phyloP scores from a whole-genome alignment of 495 filamentous ascomycete species.

The Chaetomium fimeti region DNA sequence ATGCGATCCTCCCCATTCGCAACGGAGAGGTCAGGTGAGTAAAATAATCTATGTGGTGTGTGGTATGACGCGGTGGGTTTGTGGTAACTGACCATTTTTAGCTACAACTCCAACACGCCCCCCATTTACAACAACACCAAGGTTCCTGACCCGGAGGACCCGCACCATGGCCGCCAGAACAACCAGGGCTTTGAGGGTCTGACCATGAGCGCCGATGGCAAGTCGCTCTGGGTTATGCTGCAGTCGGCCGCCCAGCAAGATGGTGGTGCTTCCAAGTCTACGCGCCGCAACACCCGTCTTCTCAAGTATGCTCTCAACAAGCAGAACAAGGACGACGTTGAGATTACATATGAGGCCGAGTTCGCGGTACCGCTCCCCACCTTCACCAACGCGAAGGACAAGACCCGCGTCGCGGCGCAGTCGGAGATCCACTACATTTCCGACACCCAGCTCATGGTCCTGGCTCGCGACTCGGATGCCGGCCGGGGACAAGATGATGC shows the following conservation, averaged over 20 bases:
- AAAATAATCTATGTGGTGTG: no score
- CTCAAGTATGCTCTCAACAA: constrained; percentile 54
- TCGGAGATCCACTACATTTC: constrained; percentile 69
- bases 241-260: constrained; percentile 69
- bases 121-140: constrained; percentile 57
- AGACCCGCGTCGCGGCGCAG: constrained; percentile 61
- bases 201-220: constrained; percentile 62
- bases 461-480: constrained; percentile 63
- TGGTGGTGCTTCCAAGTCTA: constrained; percentile 40
- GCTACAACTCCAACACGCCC: constrained; percentile 49
- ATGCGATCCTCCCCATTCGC: constrained; percentile 65
- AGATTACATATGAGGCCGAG: constrained; percentile 53
- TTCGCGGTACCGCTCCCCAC: constrained; percentile 68
- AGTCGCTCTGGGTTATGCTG: constrained; percentile 63
- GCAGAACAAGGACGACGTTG: constrained; percentile 35
- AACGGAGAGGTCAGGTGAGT: constrained; percentile 44
- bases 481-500: constrained; percentile 58
- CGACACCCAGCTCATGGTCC: constrained; percentile 63
- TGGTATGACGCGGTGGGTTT: constrained; percentile 13
- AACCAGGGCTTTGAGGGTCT: constrained; percentile 76
- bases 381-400: constrained; percentile 44
- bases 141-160: constrained; percentile 48
- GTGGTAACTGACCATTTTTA: constrained; percentile 5
- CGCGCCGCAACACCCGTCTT: constrained; percentile 56
- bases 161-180: constrained; percentile 64